phyloP scores from a whole-genome alignment of 2,329 filamentous ascomycete species.

The Pseudogymnoascus sp. region DNA sequence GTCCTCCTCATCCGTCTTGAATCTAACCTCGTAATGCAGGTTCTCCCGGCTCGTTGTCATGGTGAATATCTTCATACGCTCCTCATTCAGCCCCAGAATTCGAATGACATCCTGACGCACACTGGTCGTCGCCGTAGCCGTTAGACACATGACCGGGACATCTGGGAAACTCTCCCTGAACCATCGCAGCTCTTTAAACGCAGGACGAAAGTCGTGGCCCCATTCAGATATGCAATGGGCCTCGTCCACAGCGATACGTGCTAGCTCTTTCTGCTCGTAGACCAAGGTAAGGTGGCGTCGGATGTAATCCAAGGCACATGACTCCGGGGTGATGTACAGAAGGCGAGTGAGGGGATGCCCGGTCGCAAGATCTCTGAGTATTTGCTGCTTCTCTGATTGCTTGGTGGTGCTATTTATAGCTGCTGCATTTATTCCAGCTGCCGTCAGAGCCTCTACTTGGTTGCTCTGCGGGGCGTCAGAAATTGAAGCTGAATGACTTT shows the following conservation, averaged over 20 bases:
- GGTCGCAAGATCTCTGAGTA: slow-evolving; percentile 75
- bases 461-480: slow-evolving; percentile 56
- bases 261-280: slow-evolving; percentile 74
- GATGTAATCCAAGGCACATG: slow-evolving; percentile 71
- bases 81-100: slow-evolving; percentile 59
- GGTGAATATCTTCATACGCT: slow-evolving; percentile 63
- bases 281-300: slow-evolving; percentile 66
- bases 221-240: slow-evolving; percentile 97
- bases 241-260: slow-evolving; percentile 83
- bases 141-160: slow-evolving; percentile 87
- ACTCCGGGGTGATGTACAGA: slow-evolving; percentile 88
- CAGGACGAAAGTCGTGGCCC: slow-evolving; percentile 94
- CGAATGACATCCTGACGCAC: slow-evolving; percentile 77
- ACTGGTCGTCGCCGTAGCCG: slow-evolving; percentile 76
- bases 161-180: slow-evolving; percentile 74
- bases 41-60: slow-evolving; percentile 81
- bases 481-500: background rate
- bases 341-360: slow-evolving; percentile 78
- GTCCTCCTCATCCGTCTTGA: slow-evolving; percentile 68
- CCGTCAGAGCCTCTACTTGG: slow-evolving; percentile 73
- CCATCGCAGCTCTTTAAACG: slow-evolving; percentile 81
- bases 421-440: slow-evolving; percentile 68
- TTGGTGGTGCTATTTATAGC: slow-evolving; percentile 82
- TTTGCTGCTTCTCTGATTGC: slow-evolving; percentile 53
- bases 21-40: slow-evolving; percentile 83